Conservation (phyloP, 768 basidiomycete genomes). For the Lyophyllum atratum region DNA sequence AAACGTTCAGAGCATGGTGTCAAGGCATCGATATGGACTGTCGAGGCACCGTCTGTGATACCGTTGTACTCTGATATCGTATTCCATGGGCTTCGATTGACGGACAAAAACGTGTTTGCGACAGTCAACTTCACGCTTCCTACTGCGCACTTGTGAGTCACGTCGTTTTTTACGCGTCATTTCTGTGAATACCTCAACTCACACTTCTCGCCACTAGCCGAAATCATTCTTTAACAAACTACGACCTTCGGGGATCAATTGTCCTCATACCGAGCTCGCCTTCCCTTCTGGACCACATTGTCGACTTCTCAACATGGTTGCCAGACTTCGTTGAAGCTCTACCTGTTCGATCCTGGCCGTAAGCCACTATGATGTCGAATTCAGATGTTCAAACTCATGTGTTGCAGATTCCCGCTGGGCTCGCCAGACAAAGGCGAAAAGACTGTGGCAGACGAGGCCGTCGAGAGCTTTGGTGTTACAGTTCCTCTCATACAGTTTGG, state of each 20-base stretch:
- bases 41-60: neutral
- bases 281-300: conserved; percentile 28
- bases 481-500: conserved; percentile 37
- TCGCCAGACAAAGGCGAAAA: conserved; percentile 17
- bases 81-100: conserved; percentile 26
- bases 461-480: conserved; percentile 35
- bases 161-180: neutral
- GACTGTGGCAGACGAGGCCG: conserved; percentile 26
- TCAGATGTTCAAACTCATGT: neutral
- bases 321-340: conserved; percentile 26
- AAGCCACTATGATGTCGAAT: conserved; percentile 3
- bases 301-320: conserved; percentile 32
- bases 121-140: conserved; percentile 29
- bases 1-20: conserved; percentile 1
- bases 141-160: conserved; percentile 31
- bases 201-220: conserved; percentile 17
- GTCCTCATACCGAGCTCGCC: conserved; percentile 34
- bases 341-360: conserved; percentile 30
- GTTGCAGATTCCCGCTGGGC: conserved; percentile 23
- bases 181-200: neutral
- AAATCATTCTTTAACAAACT: conserved; percentile 22
- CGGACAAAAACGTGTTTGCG: conserved; percentile 23
- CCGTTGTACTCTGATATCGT: conserved; percentile 29
- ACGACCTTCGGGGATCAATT: conserved; percentile 38
- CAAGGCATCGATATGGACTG: neutral